These are phyloP conservation scores for Silene conica DNA, from an alignment of 148 eudicot genomes.

Conservation along the genomic window DNA sequence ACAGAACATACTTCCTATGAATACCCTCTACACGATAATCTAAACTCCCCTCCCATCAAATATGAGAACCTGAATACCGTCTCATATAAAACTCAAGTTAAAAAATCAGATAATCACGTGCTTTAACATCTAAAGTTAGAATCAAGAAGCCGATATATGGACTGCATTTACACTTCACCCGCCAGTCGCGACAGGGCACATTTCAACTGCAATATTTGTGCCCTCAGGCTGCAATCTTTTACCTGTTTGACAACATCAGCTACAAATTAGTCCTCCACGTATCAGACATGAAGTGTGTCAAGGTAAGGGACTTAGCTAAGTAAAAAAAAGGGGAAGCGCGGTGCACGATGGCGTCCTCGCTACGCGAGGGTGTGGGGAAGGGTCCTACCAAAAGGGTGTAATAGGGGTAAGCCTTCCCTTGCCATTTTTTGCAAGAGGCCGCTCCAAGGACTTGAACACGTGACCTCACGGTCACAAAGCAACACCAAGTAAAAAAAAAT, in stretches of 20 bases:
- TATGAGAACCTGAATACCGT: neutral
- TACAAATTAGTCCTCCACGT: neutral
- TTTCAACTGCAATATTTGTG: conserved; percentile 50
- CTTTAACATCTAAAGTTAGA: conserved; percentile 13
- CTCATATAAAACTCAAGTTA: neutral
- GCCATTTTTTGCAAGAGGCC: too few species aligned
- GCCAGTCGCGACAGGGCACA: conserved; percentile 27
- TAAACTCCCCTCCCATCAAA: neutral
- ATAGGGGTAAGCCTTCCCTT: too few species aligned
- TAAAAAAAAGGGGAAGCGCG: too few species aligned
- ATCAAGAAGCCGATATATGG: conserved; percentile 12
- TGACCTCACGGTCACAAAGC: too few species aligned
- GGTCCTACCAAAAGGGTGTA: too few species aligned
- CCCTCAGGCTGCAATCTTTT: conserved; percentile 62
- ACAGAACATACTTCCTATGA: conserved; percentile 4
- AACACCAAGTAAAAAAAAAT: too few species aligned
- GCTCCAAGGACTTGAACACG: too few species aligned
- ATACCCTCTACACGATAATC: neutral
- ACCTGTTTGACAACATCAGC: conserved; percentile 42
- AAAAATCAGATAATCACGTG: neutral
- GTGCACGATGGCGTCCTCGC: too few species aligned
- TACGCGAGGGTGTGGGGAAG: too few species aligned
- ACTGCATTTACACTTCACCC: conserved; percentile 33
- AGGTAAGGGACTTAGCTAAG: neutral
- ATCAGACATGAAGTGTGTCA: neutral